Percentiles rank a stretch among this genome's conserved stretches.
These are phyloP conservation scores for Candida maris DNA, from an alignment of 805 yeast species.

Conservation along the genomic window DNA sequence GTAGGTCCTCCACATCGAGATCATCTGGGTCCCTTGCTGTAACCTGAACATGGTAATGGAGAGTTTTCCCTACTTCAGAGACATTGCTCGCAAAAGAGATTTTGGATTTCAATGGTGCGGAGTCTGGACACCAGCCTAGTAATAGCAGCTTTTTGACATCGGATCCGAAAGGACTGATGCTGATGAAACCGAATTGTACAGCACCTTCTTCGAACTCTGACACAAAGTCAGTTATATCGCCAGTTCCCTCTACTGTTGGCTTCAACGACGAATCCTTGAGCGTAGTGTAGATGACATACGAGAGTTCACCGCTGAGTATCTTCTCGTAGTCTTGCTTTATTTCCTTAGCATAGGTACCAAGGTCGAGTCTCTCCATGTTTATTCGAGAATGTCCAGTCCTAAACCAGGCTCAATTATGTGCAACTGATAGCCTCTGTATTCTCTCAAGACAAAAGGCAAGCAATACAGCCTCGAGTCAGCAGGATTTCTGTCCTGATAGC, in stretches of 20 bases:
- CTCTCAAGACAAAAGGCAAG: too few relatives aligned
- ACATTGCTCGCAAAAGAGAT: constrained; percentile 75
- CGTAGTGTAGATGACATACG: constrained; percentile 82
- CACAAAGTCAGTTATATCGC: constrained; percentile 72
- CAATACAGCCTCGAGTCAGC: too few relatives aligned
- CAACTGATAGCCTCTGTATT: too few relatives aligned
- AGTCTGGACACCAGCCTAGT: constrained; percentile 97
- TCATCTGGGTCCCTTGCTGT: constrained; percentile 96
- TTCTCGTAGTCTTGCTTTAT: constrained; percentile 73
- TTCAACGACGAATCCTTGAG: constrained; percentile 48
- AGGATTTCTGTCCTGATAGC: too few relatives aligned
- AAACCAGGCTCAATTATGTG: too few relatives aligned
- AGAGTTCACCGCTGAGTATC: constrained; percentile 73
- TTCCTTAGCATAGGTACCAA: constrained; percentile 67
- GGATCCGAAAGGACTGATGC: constrained; percentile 88
- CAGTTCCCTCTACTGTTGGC: constrained; percentile 52
- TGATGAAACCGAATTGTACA: constrained; percentile 85
- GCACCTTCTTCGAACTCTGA: constrained; percentile 80
- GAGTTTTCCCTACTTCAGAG: constrained; percentile 65
- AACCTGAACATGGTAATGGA: constrained; percentile 93
- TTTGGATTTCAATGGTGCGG: constrained; percentile 76
- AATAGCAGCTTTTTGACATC: constrained; percentile 80
- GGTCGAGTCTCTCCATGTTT: constrained; percentile 52
- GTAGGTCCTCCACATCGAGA: constrained; percentile 70
- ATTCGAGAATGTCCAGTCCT: too few relatives aligned